Evolutionary conservation across 176 grass and related monocot genomes (phyloP), one percentile per base, ranked within the genome.

Genomic region (Calamus simplicifolius): DNA sequence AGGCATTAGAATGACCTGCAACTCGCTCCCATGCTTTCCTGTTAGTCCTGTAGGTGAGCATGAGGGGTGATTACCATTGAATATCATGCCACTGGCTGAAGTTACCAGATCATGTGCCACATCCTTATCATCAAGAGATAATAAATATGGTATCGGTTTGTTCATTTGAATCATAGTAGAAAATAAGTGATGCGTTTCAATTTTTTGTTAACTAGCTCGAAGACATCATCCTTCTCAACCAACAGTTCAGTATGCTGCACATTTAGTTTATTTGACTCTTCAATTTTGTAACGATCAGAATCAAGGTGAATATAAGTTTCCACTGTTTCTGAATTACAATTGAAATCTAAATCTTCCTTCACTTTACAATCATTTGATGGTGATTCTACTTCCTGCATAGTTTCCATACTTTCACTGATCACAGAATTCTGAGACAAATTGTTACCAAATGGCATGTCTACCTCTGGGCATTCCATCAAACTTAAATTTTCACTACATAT

Each of bases 191-290:
- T 62, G 4, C 50, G 50, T 43, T 17, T 52, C 55, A 48, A 2
- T 49, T 53, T 71, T 48, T 4, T 14, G 15, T 25, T 67, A 49
- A 29, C 51, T 4, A 28, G 55, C 16, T 13, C n/a, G 49, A 25
- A 73, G 29, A 10, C 23, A 50, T 10, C 5, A 50, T 55, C 7
- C 31, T 38, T 56, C 16, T 27, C 19, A n/a, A 21, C 29, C 54
- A 56, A 61, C 16, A 1, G 7, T 79, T 73, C 62, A 73, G 31
- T n/a, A 43, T 43, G 35, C 67, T 51, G 29, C 23, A 61, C 14
- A 53, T 49, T 25, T 66, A 28, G 48, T 52, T 31, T 51, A 68
- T 48, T 43, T 10, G 38, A 23, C 55, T 60, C 62, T 70, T 49
- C 12, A 12, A n/a, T 23, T 31, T 26, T 25, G 58, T 0, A 48